These are phyloP conservation scores for Coemansia sp. DNA, from an alignment of 192 early-diverging fungal genomes.

Conservation along the genomic window DNA sequence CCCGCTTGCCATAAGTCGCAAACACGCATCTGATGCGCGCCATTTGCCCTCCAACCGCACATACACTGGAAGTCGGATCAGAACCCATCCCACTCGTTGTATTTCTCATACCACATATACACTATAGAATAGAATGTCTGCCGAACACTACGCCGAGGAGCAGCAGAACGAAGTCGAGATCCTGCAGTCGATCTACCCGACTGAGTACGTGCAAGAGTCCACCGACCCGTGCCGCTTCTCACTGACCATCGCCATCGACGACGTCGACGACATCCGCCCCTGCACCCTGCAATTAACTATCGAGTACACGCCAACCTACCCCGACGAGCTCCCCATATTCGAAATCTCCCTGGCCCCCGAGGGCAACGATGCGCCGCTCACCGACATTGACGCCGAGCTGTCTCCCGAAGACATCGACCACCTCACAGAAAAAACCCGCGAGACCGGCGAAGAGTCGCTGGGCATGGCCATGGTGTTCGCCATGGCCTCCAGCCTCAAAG, in stretches of 20 bases:
- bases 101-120: no score
- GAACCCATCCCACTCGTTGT: no score
- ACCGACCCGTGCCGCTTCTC: constrained; percentile 49
- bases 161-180: constrained; percentile 77
- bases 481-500: constrained; percentile 73
- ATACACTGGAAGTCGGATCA: no score
- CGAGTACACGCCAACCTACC: constrained; percentile 71
- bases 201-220: constrained; percentile 65
- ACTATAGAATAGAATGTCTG: no score
- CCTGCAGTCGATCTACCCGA: constrained; percentile 78
- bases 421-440: constrained; percentile 27
- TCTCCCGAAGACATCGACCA: constrained; percentile 37
- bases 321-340: constrained; percentile 66
- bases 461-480: constrained; percentile 95
- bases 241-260: constrained; percentile 60
- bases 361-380: constrained; percentile 17
- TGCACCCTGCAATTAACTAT: constrained; percentile 56
- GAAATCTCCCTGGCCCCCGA: constrained; percentile 54
- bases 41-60: no score
- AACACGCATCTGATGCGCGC: no score
- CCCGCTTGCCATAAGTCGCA: no score
- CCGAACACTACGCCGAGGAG: constrained; percentile 72
- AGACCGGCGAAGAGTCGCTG: constrained; percentile 61
- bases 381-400: constrained; percentile 48
- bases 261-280: constrained; percentile 59